phyloP scores from a whole-genome alignment of 305 asterid genomes.

The Rubia peregrina region DNA sequence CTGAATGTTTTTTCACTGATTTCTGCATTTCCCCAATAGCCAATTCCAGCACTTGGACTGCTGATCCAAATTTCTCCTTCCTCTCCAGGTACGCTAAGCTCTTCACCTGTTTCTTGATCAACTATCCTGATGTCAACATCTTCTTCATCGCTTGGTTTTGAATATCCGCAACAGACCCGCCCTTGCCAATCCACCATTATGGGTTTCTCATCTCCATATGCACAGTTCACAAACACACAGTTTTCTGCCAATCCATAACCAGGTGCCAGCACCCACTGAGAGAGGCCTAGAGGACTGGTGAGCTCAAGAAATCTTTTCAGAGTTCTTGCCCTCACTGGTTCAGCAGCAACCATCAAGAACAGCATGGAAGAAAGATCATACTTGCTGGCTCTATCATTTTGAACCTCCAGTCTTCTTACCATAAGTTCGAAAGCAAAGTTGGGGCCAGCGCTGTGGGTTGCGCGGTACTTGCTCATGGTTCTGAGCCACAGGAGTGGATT shows the following conservation, averaged over 20 bases:
- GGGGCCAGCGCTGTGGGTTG: slow-evolving; percentile 83
- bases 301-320: slow-evolving; percentile 55
- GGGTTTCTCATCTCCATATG: slow-evolving; percentile 66
- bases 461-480: slow-evolving; percentile 48
- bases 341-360: slow-evolving; percentile 80
- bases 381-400: slow-evolving; percentile 29
- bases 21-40: slow-evolving; percentile 66
- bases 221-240: slow-evolving; percentile 71
- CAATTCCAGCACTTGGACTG: slow-evolving; percentile 77
- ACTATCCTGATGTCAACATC: slow-evolving; percentile 56
- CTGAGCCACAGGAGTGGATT: slow-evolving; percentile 76
- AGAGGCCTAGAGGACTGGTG: slow-evolving; percentile 52
- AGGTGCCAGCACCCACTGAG: slow-evolving; percentile 68
- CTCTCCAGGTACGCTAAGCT: slow-evolving; percentile 31
- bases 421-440: slow-evolving; percentile 70
- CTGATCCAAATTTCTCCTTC: slow-evolving; percentile 88
- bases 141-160: slow-evolving; percentile 26
- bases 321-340: slow-evolving; percentile 71
- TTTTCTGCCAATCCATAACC: slow-evolving; percentile 89
- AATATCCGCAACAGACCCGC: slow-evolving; percentile 64
- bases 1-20: slow-evolving; percentile 43
- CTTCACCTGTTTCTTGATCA: slow-evolving; percentile 54
- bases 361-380: slow-evolving; percentile 62
- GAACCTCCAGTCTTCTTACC: slow-evolving; percentile 52
- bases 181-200: slow-evolving; percentile 76